Evolutionary conservation across 2,329 filamentous ascomycete species (phyloP).

Genomic region (Ophiostoma quercus): DNA sequence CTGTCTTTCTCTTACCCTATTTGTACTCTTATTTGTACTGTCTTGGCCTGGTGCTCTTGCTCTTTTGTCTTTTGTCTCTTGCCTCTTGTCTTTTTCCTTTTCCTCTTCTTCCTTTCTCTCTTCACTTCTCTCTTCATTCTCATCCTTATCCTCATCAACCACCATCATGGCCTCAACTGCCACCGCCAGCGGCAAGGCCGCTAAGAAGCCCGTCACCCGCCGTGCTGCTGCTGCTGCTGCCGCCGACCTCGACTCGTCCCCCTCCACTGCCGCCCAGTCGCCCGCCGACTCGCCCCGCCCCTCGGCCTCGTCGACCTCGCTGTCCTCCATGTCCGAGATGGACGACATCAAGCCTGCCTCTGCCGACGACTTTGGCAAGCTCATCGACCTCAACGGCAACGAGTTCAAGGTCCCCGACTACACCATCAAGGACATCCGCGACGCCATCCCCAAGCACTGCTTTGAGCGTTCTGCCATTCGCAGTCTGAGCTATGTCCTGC

Average conservation of each 20-base stretch:
- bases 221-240: constrained; percentile 43
- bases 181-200: constrained; percentile 34
- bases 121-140: background rate
- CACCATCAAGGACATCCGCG: constrained; percentile 94
- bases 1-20: background rate
- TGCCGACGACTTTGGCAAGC: constrained; percentile 51
- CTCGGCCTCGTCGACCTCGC: constrained; percentile 78
- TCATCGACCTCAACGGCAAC: constrained; percentile 91
- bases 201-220: constrained; percentile 43
- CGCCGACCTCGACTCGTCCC: constrained; percentile 42
- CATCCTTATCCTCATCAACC: background rate
- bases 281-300: constrained; percentile 55
- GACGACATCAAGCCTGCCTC: constrained; percentile 53
- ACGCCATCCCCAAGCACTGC: constrained; percentile 97
- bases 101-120: background rate
- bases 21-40: background rate
- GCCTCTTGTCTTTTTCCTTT: background rate
- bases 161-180: constrained; percentile 43
- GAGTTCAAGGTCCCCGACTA: constrained; percentile 89
- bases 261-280: constrained; percentile 53
- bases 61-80: background rate
- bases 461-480: constrained; percentile 75
- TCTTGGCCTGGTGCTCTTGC: background rate
- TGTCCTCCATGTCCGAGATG: constrained; percentile 79
- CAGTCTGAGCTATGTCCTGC: constrained; percentile 76